Percentiles rank a stretch among this genome's conserved stretches.
These are phyloP conservation scores for Dissophora globulifera DNA, from an alignment of 192 early-diverging fungal genomes.

Conservation along the genomic window DNA sequence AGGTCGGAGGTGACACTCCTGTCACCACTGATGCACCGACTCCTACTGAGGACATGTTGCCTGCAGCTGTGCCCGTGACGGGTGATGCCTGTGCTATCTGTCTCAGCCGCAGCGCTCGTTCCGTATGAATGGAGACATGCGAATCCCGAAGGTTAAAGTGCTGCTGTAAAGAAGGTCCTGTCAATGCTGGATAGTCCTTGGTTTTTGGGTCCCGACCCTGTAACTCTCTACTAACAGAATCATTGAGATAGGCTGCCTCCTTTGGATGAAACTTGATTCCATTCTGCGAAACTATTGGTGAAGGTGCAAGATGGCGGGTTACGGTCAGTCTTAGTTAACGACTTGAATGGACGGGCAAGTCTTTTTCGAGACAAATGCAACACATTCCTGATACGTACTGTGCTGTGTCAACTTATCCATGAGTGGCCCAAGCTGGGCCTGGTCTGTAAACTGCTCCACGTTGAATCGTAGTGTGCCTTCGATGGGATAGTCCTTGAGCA, in stretches of 20 bases:
- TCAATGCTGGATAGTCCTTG: conserved; percentile 28
- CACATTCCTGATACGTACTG: conserved; percentile 17
- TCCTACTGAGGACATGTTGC: conserved; percentile 2
- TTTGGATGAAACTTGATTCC: conserved; percentile 53
- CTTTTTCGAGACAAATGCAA: not conserved
- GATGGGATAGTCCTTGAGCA: conserved; percentile 42
- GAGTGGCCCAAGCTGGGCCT: conserved; percentile 27
- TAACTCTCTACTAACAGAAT: conserved; percentile 28
- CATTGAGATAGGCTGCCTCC: conserved; percentile 41
- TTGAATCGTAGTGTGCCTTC: conserved; percentile 40
- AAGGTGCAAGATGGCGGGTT: too few relatives aligned
- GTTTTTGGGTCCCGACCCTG: conserved; percentile 45
- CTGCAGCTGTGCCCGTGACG: conserved; percentile 6
- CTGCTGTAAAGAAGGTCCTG: conserved; percentile 43
- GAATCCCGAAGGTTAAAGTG: conserved; percentile 43
- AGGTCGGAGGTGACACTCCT: not conserved
- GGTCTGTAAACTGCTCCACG: conserved; percentile 47
- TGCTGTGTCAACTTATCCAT: conserved; percentile 20
- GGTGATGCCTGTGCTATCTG: conserved; percentile 48
- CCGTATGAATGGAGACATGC: conserved; percentile 18
- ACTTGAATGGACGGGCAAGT: too few relatives aligned
- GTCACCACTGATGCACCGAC: not conserved
- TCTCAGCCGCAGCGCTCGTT: conserved; percentile 24
- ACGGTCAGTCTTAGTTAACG: too few relatives aligned
- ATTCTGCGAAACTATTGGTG: conserved; percentile 30